These are phyloP conservation scores for Carallia brachiata DNA, from an alignment of 345 rosid species.

Conservation along the genomic window DNA sequence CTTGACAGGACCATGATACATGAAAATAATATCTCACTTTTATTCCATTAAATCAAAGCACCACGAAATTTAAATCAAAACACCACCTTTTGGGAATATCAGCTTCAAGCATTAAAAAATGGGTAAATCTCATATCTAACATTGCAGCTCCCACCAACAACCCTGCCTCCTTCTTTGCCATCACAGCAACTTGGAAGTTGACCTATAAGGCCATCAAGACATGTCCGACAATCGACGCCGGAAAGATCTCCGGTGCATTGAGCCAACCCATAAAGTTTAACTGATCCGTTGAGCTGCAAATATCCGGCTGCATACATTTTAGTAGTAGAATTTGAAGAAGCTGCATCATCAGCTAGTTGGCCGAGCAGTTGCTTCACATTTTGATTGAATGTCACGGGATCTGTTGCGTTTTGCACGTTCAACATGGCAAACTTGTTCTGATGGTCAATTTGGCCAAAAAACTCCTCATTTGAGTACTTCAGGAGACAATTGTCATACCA, in stretches of 20 bases:
- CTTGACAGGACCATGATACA: too few relatives aligned
- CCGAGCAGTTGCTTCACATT: not conserved
- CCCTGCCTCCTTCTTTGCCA: conserved; percentile 6
- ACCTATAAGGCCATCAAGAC: not conserved
- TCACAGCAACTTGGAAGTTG: not conserved
- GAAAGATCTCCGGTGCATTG: conserved; percentile 29
- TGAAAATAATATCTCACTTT: too few relatives aligned
- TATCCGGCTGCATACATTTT: not conserved
- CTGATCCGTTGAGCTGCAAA: not conserved
- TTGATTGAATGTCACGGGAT: not conserved
- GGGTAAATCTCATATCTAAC: conserved; percentile 20
- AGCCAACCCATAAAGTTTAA: conserved; percentile 3
- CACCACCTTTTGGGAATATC: too few relatives aligned
- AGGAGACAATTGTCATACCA: not conserved
- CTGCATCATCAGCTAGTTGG: not conserved
- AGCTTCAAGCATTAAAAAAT: not conserved
- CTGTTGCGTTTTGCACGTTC: not conserved
- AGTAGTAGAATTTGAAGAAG: too few relatives aligned
- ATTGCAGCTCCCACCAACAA: conserved; percentile 22
- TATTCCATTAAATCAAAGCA: too few relatives aligned
- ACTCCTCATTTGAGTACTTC: not conserved
- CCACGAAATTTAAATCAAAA: too few relatives aligned
- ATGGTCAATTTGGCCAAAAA: not conserved
- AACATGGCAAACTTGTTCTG: not conserved
- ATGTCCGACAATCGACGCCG: not conserved